Conservation (phyloP, 2,329 filamentous ascomycete species). For the Dothideomycetes sp. region DNA sequence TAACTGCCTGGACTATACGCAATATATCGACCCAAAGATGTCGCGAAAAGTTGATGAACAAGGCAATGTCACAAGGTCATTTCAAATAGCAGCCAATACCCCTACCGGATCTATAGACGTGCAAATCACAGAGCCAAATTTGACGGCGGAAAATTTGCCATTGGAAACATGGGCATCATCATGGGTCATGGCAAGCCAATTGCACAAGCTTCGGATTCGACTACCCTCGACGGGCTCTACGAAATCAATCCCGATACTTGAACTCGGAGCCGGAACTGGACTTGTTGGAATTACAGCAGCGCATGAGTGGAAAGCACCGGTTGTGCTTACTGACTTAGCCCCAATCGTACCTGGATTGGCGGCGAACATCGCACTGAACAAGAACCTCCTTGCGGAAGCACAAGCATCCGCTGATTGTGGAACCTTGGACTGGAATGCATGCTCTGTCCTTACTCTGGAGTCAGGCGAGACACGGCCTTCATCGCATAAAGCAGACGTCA, state of each 20-base stretch:
- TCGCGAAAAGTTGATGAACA: too few species aligned
- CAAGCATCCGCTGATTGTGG: conserved; percentile 15
- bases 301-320: conserved; percentile 18
- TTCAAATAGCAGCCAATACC: neutral
- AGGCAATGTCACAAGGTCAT: neutral
- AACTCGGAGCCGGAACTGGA: conserved; percentile 28
- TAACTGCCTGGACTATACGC: too few species aligned
- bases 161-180: conserved; percentile 30
- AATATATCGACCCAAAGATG: too few species aligned
- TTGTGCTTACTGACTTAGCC: conserved; percentile 24
- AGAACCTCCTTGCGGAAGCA: conserved; percentile 6
- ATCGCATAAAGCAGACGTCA: conserved; percentile 13
- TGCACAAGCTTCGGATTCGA: conserved; percentile 20
- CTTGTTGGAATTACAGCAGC: conserved; percentile 26
- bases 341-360: conserved; percentile 22
- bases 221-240: conserved; percentile 8
- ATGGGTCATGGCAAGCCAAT: conserved; percentile 22
- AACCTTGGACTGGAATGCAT: conserved; percentile 27
- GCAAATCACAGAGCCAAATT: conserved; percentile 9
- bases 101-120: conserved; percentile 4
- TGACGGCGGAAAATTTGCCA: conserved; percentile 23
- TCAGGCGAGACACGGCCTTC: neutral
- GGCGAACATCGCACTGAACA: conserved; percentile 24
- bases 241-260: conserved; percentile 18
- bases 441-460: conserved; percentile 10